Base-by-base conservation (phyloP, 2,329 filamentous ascomycete genomes). In the Cercospora citrullina region DNA sequence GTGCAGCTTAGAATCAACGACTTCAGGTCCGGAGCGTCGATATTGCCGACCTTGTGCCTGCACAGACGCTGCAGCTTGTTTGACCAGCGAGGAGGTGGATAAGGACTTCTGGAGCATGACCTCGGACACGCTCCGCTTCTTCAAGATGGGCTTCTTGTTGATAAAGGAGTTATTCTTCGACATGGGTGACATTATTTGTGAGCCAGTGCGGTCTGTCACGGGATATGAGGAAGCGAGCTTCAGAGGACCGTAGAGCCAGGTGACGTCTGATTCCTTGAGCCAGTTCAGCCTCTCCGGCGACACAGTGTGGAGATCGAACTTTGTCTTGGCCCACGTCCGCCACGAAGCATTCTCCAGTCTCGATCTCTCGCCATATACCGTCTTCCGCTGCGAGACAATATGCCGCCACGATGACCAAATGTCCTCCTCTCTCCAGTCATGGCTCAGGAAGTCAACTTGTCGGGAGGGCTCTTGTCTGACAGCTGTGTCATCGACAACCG, bases 401-500 rank as follows among this genome's bases (percentile, higher is more conserved):
- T 96, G 95, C 77, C 93, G 90, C 95, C 95, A 98, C 1, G 94
- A 97, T 5, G 92, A 90, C 94, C 94, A 98, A 28, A 98, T 96
- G 80, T 99, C 94, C 79, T 98, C 94, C 80, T 97, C 93, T 71
- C 87, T 89, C 92, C 94, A 97, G 69, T 94, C 89, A 77, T 98
- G 92, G 18, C 94, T 96, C 58, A 97, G 86, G 77, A 97, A 97
- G 80, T 97, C 94, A n/a, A 97, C 94, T 80, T 97, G 93, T 72
- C 93, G 86, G 57, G 93, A 93, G 1, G 93, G 93, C 75, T 91
- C 88, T 36, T 84, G 85, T 70, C 89, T 87, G 42, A 96, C 84
- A 10, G 90, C 90, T 9, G 89, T 91, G 79, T 97, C 93, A 74
- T 97, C 93, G 72, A 91, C 90, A 8, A 91, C 90, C 33, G 89